These are phyloP conservation scores for Phlyctochytrium arcticum DNA, from an alignment of 192 early-diverging fungal genomes.

Conservation along the genomic window DNA sequence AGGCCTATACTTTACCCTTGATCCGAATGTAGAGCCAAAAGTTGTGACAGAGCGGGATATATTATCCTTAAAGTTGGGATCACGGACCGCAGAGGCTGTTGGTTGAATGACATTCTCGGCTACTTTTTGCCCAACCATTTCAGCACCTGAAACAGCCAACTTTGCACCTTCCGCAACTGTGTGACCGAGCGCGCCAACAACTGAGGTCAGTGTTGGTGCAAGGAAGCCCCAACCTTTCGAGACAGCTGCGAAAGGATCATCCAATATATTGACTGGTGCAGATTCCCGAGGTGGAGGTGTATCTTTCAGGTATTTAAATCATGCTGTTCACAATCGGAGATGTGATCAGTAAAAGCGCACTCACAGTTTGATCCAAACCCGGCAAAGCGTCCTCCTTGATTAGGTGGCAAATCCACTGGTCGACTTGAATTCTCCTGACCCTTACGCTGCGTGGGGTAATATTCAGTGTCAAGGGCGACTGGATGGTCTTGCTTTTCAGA, in stretches of 20 bases:
- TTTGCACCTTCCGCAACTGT: slow-evolving; percentile 35
- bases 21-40: slow-evolving; percentile 25
- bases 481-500: background rate
- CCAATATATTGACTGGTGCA: slow-evolving; percentile 15
- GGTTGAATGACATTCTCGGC: slow-evolving; percentile 49
- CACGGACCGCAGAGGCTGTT: slow-evolving; percentile 37
- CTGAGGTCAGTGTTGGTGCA: slow-evolving; percentile 22
- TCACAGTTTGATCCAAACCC: slow-evolving; percentile 45
- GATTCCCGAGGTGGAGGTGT: background rate
- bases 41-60: slow-evolving; percentile 31
- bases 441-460: slow-evolving; percentile 37
- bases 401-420: slow-evolving; percentile 42
- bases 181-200: slow-evolving; percentile 18
- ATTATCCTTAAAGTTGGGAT: slow-evolving; percentile 45
- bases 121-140: slow-evolving; percentile 33
- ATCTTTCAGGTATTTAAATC: background rate
- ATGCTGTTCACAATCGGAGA: no score
- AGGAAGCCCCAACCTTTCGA: slow-evolving; percentile 47
- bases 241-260: slow-evolving; percentile 38
- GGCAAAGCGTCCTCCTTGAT: slow-evolving; percentile 49
- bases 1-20: slow-evolving; percentile 15
- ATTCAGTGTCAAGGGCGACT: no score
- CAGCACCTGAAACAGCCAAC: slow-evolving; percentile 36
- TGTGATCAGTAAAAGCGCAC: no score
- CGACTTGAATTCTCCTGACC: slow-evolving; percentile 41